These are phyloP conservation scores for Panicum hallii DNA, from an alignment of 202 grass and related monocot genomes.

Conservation along the genomic window DNA sequence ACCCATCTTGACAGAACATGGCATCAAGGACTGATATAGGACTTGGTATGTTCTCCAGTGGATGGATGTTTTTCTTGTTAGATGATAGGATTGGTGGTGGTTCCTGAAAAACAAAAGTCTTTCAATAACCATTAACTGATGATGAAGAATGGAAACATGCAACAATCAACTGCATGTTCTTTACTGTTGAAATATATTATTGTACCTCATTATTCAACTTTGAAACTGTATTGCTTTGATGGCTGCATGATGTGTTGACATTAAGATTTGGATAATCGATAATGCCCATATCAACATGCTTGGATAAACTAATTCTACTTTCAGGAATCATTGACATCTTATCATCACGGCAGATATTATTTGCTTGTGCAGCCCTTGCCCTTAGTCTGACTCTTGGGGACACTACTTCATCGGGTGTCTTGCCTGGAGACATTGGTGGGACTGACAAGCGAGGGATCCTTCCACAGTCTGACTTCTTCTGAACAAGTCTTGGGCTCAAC, in stretches of 20 bases:
- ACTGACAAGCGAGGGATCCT: constrained; percentile 32
- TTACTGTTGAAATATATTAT: background rate
- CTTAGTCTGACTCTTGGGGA: constrained; percentile 56
- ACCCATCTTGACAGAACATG: constrained; percentile 53
- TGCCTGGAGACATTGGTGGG: constrained; percentile 28
- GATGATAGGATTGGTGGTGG: background rate
- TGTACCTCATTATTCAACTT: constrained; percentile 46
- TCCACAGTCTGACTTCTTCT: constrained; percentile 50
- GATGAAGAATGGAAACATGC: background rate
- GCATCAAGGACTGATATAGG: constrained; percentile 69
- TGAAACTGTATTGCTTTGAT: constrained; percentile 35
- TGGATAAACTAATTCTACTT: constrained; percentile 34
- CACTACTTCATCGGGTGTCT: constrained; percentile 44
- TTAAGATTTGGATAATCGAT: constrained; percentile 9
- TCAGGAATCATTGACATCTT: constrained; percentile 17
- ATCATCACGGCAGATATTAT: background rate
- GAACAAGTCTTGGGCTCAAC: constrained; percentile 49
- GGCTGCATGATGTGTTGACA: constrained; percentile 29
- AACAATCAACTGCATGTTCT: background rate
- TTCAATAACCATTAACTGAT: background rate
- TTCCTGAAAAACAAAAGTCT: constrained; percentile 39
- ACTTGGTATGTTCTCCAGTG: constrained; percentile 45
- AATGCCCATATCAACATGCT: constrained; percentile 29
- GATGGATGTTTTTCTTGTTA: constrained; percentile 44
- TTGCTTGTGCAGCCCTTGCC: constrained; percentile 39